Base-by-base conservation (phyloP, 1,284 basidiomycete genomes). In the Chondrostereum purpureum region DNA sequence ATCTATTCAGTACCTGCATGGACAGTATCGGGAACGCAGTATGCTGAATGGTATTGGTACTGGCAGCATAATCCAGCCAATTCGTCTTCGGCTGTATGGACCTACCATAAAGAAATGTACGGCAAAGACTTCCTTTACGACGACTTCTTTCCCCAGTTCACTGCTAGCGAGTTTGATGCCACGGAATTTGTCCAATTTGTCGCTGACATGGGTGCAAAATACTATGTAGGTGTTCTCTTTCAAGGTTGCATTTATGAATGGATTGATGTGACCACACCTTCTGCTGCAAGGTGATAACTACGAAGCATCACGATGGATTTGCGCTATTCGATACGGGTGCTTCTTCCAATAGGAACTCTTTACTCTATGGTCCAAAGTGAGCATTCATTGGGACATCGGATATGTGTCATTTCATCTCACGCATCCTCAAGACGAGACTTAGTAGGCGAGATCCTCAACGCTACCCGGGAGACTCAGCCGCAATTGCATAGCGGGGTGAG, bases 391-490 rank as follows among this genome's bases (percentile, higher is more conserved):
- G n/a, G n/a, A n/a, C n/a, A n/a, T n/a, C n/a, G n/a, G 19, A 20
- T 1, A 10, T 17, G 13, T 41, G 5, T 12, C 17, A 12, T 39
- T 16, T 6, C 12, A 18, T 6, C 20, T 42, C 14, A 38, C 27
- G 17, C n/a, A 14, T 19, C 2, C 16, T 12, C 6, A 19, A 49
- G 48, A 41, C 55, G 66, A 12, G 66, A 70, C 49, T 58, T 68
- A 20, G 42, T 70, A n/a, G 50, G 50, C 18, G 67, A 70, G 44
- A 55, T 71, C 4, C 54, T 68, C 44, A 55, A 58, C 27, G 62
- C 62, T 4, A 61, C 66, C 1, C 59, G 58, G 39, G 39, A 45
- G 14, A 50, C 55, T 31, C 57, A 61, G 13, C 64, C 65, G 4
- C 42, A 57, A 14, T 50, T 66, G 40, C 54, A 54, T 39, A 51